These are phyloP conservation scores for Aspergillus sp. DNA, from an alignment of 2,329 filamentous ascomycete genomes.

Conservation along the genomic window DNA sequence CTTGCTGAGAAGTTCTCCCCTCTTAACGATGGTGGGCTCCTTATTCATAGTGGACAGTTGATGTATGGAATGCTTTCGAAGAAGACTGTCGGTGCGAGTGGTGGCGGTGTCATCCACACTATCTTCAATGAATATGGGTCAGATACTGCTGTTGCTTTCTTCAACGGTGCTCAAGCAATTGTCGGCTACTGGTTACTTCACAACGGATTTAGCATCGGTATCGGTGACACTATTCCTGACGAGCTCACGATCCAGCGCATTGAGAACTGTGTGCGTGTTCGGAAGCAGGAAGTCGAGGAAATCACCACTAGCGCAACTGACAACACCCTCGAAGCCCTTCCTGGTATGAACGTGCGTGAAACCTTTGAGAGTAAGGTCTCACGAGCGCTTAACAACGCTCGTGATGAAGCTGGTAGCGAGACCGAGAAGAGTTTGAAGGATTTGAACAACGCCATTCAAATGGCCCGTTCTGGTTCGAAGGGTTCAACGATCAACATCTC, in stretches of 20 bases:
- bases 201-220: conserved; percentile 95
- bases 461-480: conserved; percentile 96
- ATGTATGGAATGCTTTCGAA: conserved; percentile 90
- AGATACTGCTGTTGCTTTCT: conserved; percentile 84
- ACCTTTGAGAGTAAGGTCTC: conserved; percentile 98
- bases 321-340: conserved; percentile 85
- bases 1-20: conserved; percentile 58
- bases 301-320: conserved; percentile 77
- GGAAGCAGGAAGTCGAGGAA: conserved; percentile 77
- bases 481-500: conserved; percentile 99
- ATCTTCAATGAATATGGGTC: conserved; percentile 94
- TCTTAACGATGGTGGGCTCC: conserved; percentile 71
- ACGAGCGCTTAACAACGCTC: conserved; percentile 87
- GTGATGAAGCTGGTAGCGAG: conserved; percentile 91
- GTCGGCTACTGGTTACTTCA: conserved; percentile 97
- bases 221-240: conserved; percentile 96
- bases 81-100: conserved; percentile 87
- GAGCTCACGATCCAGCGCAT: conserved; percentile 79
- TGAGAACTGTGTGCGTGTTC: conserved; percentile 73
- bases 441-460: conserved; percentile 93
- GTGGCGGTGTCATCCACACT: conserved; percentile 90
- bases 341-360: conserved; percentile 97
- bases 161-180: conserved; percentile 92
- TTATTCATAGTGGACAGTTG: conserved; percentile 83
- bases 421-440: conserved; percentile 93